Evolutionary conservation across 192 early-diverging fungal genomes (phyloP).

Genomic region (Podila minutissima): DNA sequence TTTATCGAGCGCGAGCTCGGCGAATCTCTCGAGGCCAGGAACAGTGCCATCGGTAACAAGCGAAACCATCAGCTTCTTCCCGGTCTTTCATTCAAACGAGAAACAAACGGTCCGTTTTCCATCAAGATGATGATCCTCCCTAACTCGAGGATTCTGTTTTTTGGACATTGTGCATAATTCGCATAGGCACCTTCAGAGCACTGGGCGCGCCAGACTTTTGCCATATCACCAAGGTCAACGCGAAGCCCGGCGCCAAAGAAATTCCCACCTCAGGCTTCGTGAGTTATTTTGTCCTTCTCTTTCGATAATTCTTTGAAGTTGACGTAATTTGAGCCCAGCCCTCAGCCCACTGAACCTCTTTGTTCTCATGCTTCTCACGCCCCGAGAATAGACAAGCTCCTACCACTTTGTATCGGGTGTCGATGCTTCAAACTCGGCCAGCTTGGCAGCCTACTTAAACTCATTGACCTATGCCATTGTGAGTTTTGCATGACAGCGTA

Average conservation of each 20-base stretch:
- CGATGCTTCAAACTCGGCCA: conserved; percentile 93
- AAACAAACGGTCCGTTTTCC: not conserved
- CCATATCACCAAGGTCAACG: conserved; percentile 93
- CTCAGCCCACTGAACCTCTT: not conserved
- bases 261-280: not conserved
- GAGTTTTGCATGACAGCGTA: not conserved
- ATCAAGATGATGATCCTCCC: not conserved
- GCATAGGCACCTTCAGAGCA: conserved; percentile 82
- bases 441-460: conserved; percentile 97
- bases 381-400: conserved; percentile 75
- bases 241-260: conserved; percentile 74
- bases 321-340: not conserved
- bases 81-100: not conserved
- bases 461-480: conserved; percentile 92
- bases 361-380: not conserved
- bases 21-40: conserved; percentile 87
- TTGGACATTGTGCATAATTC: not conserved
- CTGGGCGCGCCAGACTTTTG: conserved; percentile 98
- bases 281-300: not conserved
- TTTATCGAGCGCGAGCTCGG: conserved; percentile 95
- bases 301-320: not conserved
- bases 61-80: not conserved
- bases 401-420: conserved; percentile 84
- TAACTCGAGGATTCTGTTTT: not conserved
- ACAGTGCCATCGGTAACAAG: conserved; percentile 85